Percentiles rank a stretch among this genome's conserved stretches.
Conservation (phyloP, 1,284 basidiomycete species). For the Cystobasidium sp. region DNA sequence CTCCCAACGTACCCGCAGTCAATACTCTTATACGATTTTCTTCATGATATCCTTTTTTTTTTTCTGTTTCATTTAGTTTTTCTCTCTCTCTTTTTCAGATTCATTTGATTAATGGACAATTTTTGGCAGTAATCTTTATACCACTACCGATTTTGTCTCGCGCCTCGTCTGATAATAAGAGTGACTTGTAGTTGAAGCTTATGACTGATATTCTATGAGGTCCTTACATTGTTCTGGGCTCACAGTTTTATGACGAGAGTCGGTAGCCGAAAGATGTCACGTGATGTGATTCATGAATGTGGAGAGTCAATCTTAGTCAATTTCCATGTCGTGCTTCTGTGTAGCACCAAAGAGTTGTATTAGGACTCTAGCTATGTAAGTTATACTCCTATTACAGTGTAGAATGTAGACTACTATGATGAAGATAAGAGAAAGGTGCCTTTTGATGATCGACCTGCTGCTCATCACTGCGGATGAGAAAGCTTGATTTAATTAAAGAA, state of each 20-base stretch:
- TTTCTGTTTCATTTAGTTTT: background rate
- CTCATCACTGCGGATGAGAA: background rate
- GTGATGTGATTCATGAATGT: background rate
- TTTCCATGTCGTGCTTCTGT: background rate
- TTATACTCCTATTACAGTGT: background rate
- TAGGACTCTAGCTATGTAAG: background rate
- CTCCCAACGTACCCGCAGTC: background rate
- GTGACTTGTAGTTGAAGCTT: background rate
- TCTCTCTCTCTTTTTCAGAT: background rate
- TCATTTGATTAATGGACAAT: constrained; percentile 2
- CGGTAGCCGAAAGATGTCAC: background rate
- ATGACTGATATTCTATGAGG: background rate
- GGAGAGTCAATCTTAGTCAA: background rate
- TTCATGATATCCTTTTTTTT: background rate
- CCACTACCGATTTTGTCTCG: background rate
- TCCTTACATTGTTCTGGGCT: background rate
- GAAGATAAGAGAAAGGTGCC: background rate
- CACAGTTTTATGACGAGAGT: background rate
- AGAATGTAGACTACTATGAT: background rate
- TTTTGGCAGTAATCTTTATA: background rate
- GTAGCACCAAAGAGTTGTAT: background rate
- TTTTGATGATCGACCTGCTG: background rate
- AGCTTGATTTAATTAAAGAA: background rate
- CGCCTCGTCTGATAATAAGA: background rate
- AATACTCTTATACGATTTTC: background rate